These are phyloP conservation scores for Boletus insuetus DNA, from an alignment of 768 basidiomycete species.

Conservation along the genomic window DNA sequence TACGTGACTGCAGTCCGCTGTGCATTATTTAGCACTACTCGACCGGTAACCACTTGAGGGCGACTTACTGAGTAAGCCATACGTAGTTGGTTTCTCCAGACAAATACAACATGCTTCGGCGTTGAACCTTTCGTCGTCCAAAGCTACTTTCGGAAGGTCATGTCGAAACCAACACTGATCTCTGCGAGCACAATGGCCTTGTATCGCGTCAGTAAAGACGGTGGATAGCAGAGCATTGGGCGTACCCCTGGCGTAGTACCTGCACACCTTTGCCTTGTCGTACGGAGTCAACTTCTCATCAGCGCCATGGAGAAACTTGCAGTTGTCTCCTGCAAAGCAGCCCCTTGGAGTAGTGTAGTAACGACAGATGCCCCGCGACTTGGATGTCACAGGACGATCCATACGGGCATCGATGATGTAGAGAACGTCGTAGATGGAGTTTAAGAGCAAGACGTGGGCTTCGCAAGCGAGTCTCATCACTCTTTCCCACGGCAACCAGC, in stretches of 20 bases:
- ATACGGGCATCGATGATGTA: conserved; percentile 27
- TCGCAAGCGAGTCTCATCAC: neutral
- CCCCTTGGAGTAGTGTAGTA: conserved; percentile 65
- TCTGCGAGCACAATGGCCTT: conserved; percentile 72
- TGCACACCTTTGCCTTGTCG: conserved; percentile 70
- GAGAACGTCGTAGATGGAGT: neutral
- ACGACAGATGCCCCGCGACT: conserved; percentile 65
- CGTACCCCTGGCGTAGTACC: conserved; percentile 59
- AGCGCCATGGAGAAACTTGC: conserved; percentile 75
- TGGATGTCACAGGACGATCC: conserved; percentile 65
- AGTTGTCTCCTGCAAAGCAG: conserved; percentile 63
- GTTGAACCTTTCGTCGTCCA: conserved; percentile 31
- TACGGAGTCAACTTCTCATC: conserved; percentile 56
- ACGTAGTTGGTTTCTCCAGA: conserved; percentile 66
- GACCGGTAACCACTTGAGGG: neutral
- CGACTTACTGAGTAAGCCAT: conserved; percentile 61
- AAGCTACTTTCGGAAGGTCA: conserved; percentile 25
- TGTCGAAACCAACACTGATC: conserved; percentile 78
- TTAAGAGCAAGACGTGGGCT: neutral
- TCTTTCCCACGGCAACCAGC: conserved; percentile 15
- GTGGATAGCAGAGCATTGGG: neutral
- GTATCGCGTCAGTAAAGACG: neutral
- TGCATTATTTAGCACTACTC: conserved; percentile 3
- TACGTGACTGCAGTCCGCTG: conserved; percentile 73
- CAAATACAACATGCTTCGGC: conserved; percentile 68